phyloP scores from a whole-genome alignment of 495 filamentous ascomycete genomes.

The Aspergillus ellipticus region DNA sequence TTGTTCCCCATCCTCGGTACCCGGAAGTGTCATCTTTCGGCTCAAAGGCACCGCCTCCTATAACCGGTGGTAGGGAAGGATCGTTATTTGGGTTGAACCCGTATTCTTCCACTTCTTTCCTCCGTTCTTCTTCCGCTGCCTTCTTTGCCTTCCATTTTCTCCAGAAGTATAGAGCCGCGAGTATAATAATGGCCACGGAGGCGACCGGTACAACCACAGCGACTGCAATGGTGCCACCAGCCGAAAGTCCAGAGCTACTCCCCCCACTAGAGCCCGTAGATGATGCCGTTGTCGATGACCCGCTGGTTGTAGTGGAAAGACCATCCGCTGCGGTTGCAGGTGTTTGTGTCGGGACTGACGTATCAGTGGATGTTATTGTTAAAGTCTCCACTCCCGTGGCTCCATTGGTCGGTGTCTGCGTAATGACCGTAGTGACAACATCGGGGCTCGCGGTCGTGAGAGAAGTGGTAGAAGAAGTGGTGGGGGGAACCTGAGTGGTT shows the following conservation, averaged over 20 bases:
- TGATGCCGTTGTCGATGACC: conserved; percentile 21
- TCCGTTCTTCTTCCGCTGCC: conserved; percentile 77
- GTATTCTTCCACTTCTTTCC: conserved; percentile 96
- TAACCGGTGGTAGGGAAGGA: conserved; percentile 71
- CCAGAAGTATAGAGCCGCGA: conserved; percentile 79
- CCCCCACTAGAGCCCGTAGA: conserved; percentile 20
- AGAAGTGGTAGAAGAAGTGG: conserved; percentile 11
- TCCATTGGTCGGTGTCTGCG: conserved; percentile 18
- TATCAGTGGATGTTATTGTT: conserved; percentile 28
- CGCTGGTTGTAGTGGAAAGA: conserved; percentile 29
- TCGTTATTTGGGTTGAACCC: conserved; percentile 94
- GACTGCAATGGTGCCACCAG: conserved; percentile 74
- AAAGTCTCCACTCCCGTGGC: conserved; percentile 16
- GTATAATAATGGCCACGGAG: conserved; percentile 76
- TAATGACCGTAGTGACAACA: conserved; percentile 16
- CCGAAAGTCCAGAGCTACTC: conserved; percentile 47
- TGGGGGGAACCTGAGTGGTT: conserved; percentile 19
- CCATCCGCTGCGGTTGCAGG: conserved; percentile 12
- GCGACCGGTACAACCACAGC: conserved; percentile 93
- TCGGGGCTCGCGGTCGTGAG: conserved; percentile 7
- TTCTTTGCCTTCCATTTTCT: conserved; percentile 79
- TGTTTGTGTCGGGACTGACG: conserved; percentile 16
- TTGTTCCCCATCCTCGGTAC: conserved; percentile 95
- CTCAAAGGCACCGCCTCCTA: conserved; percentile 45
- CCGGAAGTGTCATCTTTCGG: conserved; percentile 70